Evolutionary conservation across 176 grass and related monocot genomes (phyloP).

Genomic region (Ananas comosus): DNA sequence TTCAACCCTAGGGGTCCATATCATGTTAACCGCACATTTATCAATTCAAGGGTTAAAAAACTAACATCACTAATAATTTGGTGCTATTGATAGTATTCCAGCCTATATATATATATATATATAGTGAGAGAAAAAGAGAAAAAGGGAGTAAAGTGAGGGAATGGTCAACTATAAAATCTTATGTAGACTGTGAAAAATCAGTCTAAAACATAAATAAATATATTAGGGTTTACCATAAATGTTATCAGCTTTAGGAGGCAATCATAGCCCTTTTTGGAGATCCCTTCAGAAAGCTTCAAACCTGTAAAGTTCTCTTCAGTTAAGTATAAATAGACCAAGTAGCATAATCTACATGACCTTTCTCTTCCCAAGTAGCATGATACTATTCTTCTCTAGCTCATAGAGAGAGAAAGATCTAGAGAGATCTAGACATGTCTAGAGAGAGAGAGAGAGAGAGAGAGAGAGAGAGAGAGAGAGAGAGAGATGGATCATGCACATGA

Average conservation of each 20-base stretch:
- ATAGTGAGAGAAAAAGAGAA: neutral
- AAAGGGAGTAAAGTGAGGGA: slow-evolving; percentile 5
- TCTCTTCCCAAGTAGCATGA: neutral
- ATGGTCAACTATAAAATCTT: slow-evolving; percentile 21
- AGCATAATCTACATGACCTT: neutral
- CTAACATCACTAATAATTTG: too few relatives aligned
- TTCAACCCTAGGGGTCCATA: too few relatives aligned
- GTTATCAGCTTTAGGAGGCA: neutral
- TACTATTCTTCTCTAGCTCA: neutral
- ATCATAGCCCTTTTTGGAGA: neutral
- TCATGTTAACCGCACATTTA: too few relatives aligned
- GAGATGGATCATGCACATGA: neutral
- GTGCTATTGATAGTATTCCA: too few relatives aligned
- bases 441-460: neutral
- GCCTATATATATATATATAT: too few relatives aligned
- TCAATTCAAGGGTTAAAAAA: too few relatives aligned
- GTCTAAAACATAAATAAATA: neutral
- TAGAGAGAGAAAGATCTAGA: neutral
- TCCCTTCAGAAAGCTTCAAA: neutral
- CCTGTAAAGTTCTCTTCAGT: neutral
- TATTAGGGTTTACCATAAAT: neutral
- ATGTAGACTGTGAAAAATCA: neutral
- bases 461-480: neutral
- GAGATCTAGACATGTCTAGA: neutral
- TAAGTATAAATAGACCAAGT: neutral